Evolutionary conservation across 306 rosid genomes (phyloP), one percentile per base, ranked within the genome.

Genomic region (Leucaena leucocephala): DNA sequence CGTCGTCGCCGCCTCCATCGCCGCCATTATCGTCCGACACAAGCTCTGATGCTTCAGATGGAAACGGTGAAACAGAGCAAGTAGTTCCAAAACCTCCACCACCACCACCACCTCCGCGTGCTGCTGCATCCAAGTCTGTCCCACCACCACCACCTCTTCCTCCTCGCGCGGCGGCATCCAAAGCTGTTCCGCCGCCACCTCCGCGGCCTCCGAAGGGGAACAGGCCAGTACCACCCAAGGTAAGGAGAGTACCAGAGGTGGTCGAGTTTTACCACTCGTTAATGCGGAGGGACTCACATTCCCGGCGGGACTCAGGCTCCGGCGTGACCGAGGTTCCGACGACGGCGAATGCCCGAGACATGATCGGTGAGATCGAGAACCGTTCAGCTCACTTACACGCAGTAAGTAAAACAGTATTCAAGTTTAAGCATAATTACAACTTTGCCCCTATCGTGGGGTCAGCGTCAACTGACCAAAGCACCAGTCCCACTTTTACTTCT

Each of bases 281-380:
- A 68, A 96, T 93, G 99, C 84, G 99, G 54, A 89, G 99, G 54
- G 99, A 96, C 54, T 87, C 97, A 0, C 89, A 86, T 5, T 71
- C 79, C 15, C 83, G 98, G 57, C 85, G 90, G 35, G 98, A 96
- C 3, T 71, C 89, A 1, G 80, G 83, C 76, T 52, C 86, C 64
- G 82, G 88, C 21, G 63, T 17, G 12, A 39, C 82, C 9, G 98
- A 90, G 67, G 84, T 71, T 0, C 89, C 90, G 82, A 74, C 90
- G 10, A 85, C 93, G 48, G 83, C 96, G 55, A 96, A 87, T 40
- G 85, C 99, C 22, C 98, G 99, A 5, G 97, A 93, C 86, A 96
- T 96, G 99, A 96, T 96, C 90, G 99, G 98, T 52, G 99, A 96
- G 90, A 96, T 96, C n/a, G 99, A 93, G 90, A 96, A 96, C 85